Base-by-base conservation (phyloP, 106 monocot genomes). In the Xerophyta viscosa region DNA sequence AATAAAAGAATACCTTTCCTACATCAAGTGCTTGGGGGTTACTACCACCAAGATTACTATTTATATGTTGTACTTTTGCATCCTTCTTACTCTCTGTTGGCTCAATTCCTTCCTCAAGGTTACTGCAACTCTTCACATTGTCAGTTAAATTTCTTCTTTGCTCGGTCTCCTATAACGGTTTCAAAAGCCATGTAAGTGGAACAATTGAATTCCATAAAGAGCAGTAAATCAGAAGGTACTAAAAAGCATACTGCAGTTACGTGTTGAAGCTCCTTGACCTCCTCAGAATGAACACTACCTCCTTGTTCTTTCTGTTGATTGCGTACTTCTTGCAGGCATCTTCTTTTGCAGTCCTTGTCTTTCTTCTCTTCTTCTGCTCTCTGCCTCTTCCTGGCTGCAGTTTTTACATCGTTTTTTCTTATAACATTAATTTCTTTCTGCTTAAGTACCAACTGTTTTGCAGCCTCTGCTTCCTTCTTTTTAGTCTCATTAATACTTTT, bases 341-440 rank as follows among this genome's bases (percentile, higher is more conserved):
- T 78, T 14, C 69, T 53, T 67, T 90, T 98, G 26, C 54, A 52
- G 41, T 82, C 63, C 20, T 77, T 84, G 24, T 67, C 78, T 50
- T 78, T 89, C 59, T 31, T 74, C 48, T 78, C 79, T 44, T 77
- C 83, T 50, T 85, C 94, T 52, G 84, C 82, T 63, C 96, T 89
- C 45, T 79, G 89, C 52, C 96, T 69, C 69, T 98, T 98, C 62
- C 78, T 89, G 37, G 73, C 78, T 45, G 76, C 89, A 58, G 69
- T 44, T 29, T 64, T 59, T 15, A 55, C 76, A 41, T 80, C 86
- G 51, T 86, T 84, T 50, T 75, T 96, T 74, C 15, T 39, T 39
- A 12, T 39, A 7, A 12, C 39, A 10, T 39, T 15, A 10, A 1
- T 15, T 15, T 39, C 39, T 39, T 39, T 39, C 15, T 39, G 39